phyloP scores from a whole-genome alignment of 257 asterid genomes.

The Przewalskia tangutica region DNA sequence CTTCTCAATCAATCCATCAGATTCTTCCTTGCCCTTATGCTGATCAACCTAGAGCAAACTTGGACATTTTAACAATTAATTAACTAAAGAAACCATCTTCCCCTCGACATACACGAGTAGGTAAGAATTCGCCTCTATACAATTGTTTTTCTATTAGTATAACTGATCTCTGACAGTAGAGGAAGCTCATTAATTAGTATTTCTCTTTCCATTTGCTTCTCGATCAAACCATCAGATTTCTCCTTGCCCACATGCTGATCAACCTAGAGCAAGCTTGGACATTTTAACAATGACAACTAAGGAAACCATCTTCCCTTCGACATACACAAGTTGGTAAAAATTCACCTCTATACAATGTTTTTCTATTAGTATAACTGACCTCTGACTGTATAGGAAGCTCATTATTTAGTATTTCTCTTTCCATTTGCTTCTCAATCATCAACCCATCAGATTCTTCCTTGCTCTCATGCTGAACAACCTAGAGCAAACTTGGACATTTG shows the following conservation, averaged over 20 bases:
- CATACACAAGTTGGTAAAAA: too few species aligned
- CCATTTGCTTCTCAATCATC: constrained; percentile 29
- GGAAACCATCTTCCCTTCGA: neutral
- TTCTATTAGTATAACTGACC: constrained; percentile 27
- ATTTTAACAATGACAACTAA: neutral
- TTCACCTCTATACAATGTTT: neutral
- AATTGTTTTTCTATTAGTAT: neutral
- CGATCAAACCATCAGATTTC: constrained; percentile 22
- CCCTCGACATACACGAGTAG: neutral
- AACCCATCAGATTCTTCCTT: constrained; percentile 24
- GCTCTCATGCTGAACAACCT: constrained; percentile 40
- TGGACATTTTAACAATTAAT: neutral
- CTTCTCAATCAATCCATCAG: constrained; percentile 29
- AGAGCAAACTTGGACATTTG: neutral
- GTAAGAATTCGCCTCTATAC: neutral
- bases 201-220: constrained; percentile 33
- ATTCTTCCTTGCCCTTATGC: constrained; percentile 36
- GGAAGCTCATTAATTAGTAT: constrained; percentile 24
- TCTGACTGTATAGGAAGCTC: constrained; percentile 27
- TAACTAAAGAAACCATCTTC: neutral
- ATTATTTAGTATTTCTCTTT: constrained; percentile 22
- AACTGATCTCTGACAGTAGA: constrained; percentile 39
- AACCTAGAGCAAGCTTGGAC: constrained; percentile 5
- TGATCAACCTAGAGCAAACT: constrained; percentile 16
- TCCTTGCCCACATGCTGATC: constrained; percentile 41